Evolutionary conservation across 2,329 filamentous ascomycete species (phyloP).

Genomic region (Microcyclosporella mali): DNA sequence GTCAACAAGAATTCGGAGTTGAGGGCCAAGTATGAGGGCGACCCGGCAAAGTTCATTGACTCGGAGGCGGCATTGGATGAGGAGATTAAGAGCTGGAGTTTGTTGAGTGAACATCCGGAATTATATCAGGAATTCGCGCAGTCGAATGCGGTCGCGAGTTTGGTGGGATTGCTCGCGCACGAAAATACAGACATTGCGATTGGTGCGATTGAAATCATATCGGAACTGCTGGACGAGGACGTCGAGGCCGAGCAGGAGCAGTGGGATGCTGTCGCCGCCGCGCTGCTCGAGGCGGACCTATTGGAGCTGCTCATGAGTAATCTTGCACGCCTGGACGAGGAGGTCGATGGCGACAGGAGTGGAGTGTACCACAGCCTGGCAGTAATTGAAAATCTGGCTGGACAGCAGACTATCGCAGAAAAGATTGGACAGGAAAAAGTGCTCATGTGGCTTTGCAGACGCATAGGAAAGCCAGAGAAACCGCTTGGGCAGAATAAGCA

Average conservation of each 20-base stretch:
- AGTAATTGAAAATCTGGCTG: conserved; percentile 80
- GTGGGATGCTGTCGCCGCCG: conserved; percentile 68
- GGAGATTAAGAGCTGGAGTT: conserved; percentile 78
- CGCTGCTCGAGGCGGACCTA: conserved; percentile 59
- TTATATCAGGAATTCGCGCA: conserved; percentile 75
- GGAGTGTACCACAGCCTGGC: conserved; percentile 81
- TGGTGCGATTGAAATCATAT: conserved; percentile 79
- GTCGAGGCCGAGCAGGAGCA: conserved; percentile 72
- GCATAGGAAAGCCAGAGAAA: conserved; percentile 64
- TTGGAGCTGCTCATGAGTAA: conserved; percentile 70
- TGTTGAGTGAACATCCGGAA: conserved; percentile 78
- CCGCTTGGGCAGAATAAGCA: conserved; percentile 84
- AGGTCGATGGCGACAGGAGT: conserved; percentile 62
- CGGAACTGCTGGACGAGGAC: conserved; percentile 89
- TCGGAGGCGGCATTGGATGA: conserved; percentile 85
- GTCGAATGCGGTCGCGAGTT: conserved; percentile 59
- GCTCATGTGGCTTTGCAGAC: conserved; percentile 68
- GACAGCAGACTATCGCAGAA: conserved; percentile 61
- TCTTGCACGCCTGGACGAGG: conserved; percentile 72
- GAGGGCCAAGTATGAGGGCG: conserved; percentile 73
- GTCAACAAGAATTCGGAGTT: conserved; percentile 88
- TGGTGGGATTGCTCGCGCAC: conserved; percentile 79
- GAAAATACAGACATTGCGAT: conserved; percentile 98
- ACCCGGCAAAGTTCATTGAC: conserved; percentile 75
- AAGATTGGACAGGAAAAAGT: conserved; percentile 66